Base-by-base conservation (phyloP, 2,329 filamentous ascomycete genomes). In the Zymoseptoria ardabiliae region DNA sequence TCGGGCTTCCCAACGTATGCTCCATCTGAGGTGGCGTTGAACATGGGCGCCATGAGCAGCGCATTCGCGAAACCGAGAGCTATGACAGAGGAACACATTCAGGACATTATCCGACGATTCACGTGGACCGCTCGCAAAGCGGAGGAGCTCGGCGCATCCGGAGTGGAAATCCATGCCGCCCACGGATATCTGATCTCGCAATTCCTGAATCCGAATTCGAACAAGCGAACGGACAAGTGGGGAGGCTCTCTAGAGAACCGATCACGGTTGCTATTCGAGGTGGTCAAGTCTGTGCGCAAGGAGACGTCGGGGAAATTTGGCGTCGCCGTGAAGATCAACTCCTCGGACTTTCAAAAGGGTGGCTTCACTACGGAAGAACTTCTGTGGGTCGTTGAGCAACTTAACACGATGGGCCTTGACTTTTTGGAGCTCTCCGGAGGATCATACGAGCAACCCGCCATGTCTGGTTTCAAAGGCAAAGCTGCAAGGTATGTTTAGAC, bases 161-260 rank as follows among this genome's bases (percentile, higher is more conserved):
- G 61, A n/a, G 61, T 68, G 11, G 63, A 69, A 48, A 65, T 69
- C 4, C 66, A 69, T 57, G 64, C 60, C 9, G 64, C 64, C 8
- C 74, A 76, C 57, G 74, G 74, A 0, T 76, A 76, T 59, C 63
- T 76, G 2, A 58, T 76, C 9, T 67, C 72, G 30, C 69, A 74
- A 48, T 76, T 76, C 54, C 62, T 75, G 0, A 71, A 67, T 0
- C 73, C 74, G 0, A 64, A 73, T 4, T 71, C 71, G 13, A 76
- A 76, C 53, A 70, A 66, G 28, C 61, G 74, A 8, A 74, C 69
- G 1, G 74, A 76, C 56, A 60, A 61, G 30, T 76, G 75, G 57
- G 74, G 74, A n/a, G 74, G 74, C 0, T 66, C 62, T 0, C 71
- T 74, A 25, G 72, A 75, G 57, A 75, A 75, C 54, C 63, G 74